phyloP scores from a whole-genome alignment of 768 basidiomycete species.

The Rhodocollybia butyracea region DNA sequence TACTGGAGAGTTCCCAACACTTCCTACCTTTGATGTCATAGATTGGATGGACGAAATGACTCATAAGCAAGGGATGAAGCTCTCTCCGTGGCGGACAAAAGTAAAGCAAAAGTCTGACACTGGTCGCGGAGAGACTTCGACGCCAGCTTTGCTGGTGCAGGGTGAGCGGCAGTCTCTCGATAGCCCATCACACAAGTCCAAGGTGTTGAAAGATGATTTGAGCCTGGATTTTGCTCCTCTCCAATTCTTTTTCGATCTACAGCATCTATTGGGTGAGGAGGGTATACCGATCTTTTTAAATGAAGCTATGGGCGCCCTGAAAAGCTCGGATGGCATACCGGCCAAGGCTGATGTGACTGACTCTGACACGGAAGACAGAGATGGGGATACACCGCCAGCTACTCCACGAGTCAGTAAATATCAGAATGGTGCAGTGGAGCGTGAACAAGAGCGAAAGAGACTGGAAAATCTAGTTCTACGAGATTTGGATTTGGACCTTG shows the following conservation, averaged over 20 bases:
- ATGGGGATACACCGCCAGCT: slow-evolving; percentile 36
- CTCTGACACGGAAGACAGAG: slow-evolving; percentile 22
- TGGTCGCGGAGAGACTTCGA: background rate
- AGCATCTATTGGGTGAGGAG: slow-evolving; percentile 32
- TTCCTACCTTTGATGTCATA: slow-evolving; percentile 56
- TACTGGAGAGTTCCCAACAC: slow-evolving; percentile 17
- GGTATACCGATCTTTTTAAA: slow-evolving; percentile 48
- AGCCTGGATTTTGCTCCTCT: slow-evolving; percentile 55
- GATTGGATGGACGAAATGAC: slow-evolving; percentile 58
- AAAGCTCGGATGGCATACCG: background rate
- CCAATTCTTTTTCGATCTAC: slow-evolving; percentile 76
- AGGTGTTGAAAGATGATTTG: slow-evolving; percentile 22
- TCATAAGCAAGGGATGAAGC: slow-evolving; percentile 41
- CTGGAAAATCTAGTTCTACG: slow-evolving; percentile 53
- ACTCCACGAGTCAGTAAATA: slow-evolving; percentile 25
- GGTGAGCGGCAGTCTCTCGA: slow-evolving; percentile 10
- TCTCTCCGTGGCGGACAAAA: slow-evolving; percentile 63
- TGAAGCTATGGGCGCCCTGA: slow-evolving; percentile 22
- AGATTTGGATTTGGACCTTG: slow-evolving; percentile 53
- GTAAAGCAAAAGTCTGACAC: slow-evolving; percentile 21
- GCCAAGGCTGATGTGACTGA: slow-evolving; percentile 11
- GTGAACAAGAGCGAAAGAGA: slow-evolving; percentile 35
- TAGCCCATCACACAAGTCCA: slow-evolving; percentile 12
- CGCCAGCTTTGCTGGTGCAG: background rate
- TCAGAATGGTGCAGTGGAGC: slow-evolving; percentile 13